These are phyloP conservation scores for Malassezia furfur DNA, from an alignment of 1,284 basidiomycete genomes.

Conservation along the genomic window DNA sequence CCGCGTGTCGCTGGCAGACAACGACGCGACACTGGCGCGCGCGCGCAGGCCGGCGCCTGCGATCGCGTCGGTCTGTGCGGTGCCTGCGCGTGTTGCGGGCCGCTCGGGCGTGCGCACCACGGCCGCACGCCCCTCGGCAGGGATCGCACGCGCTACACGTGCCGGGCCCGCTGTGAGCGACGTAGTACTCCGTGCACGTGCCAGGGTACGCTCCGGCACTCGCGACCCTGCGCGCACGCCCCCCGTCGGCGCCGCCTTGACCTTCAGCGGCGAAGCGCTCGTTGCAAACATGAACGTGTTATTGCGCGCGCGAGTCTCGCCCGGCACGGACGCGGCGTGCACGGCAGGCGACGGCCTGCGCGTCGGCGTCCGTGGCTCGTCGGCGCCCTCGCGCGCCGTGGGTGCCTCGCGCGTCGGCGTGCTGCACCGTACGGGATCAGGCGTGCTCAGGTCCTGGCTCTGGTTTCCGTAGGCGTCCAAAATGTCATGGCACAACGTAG, in stretches of 20 bases:
- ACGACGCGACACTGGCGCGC: too few relatives aligned
- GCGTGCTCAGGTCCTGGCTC: not conserved
- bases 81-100: not conserved
- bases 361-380: too few relatives aligned
- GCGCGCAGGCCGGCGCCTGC: too few relatives aligned
- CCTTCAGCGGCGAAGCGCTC: conserved; percentile 11
- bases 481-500: not conserved
- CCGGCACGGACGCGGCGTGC: too few relatives aligned
- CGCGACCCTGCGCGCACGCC: too few relatives aligned
- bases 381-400: too few relatives aligned
- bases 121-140: not conserved
- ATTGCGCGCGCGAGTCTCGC: not conserved
- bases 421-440: too few relatives aligned
- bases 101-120: not conserved
- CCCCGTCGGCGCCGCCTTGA: not conserved
- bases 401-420: too few relatives aligned
- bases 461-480: conserved; percentile 2
- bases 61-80: not conserved
- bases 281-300: conserved; percentile 9
- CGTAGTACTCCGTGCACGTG: not conserved
- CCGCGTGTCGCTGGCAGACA: too few relatives aligned
- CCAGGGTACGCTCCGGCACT: not conserved
- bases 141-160: not conserved
- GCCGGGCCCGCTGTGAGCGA: not conserved
- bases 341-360: too few relatives aligned